These are phyloP conservation scores for Penstemon barbatus DNA, from an alignment of 257 asterid species.

Conservation along the genomic window DNA sequence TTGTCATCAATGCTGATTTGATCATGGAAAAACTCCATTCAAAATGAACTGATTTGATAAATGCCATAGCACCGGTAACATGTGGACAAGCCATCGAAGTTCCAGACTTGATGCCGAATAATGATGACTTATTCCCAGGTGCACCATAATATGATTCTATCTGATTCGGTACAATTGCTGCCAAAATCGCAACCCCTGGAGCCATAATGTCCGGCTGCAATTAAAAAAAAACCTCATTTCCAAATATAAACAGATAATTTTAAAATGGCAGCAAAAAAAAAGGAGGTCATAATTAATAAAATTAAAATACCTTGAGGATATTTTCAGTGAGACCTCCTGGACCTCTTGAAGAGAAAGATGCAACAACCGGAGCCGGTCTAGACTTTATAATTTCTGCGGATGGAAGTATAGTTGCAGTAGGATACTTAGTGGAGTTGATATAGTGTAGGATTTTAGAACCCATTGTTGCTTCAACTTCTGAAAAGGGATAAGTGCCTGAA, in stretches of 20 bases:
- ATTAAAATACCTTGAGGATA: conserved; percentile 57
- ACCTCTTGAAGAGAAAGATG: conserved; percentile 74
- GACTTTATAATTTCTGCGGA: conserved; percentile 35
- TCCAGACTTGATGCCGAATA: conserved; percentile 57
- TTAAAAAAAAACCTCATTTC: too few species aligned
- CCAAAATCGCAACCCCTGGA: conserved; percentile 76
- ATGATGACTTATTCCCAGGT: conserved; percentile 45
- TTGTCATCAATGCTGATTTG: conserved; percentile 77
- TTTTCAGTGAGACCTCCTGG: conserved; percentile 59
- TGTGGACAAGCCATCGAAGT: conserved; percentile 95
- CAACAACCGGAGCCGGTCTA: conserved; percentile 71
- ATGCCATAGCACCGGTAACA: conserved; percentile 68
- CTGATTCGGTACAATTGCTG: conserved; percentile 43
- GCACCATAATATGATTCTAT: conserved; percentile 31
- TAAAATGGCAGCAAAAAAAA: too few species aligned
- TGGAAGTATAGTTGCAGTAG: conserved; percentile 60
- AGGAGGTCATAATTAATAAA: too few species aligned
- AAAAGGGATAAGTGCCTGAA: conserved; percentile 61
- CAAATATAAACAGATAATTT: too few species aligned
- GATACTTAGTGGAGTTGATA: conserved; percentile 63
- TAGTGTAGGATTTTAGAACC: conserved; percentile 57
- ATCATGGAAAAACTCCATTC: conserved; percentile 61
- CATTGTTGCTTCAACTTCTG: conserved; percentile 43
- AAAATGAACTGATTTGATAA: conserved; percentile 58
- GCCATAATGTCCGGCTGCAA: conserved; percentile 77